Conservation (phyloP, 2,329 filamentous ascomycete species). For the Ascochyta viciae-villosae region DNA sequence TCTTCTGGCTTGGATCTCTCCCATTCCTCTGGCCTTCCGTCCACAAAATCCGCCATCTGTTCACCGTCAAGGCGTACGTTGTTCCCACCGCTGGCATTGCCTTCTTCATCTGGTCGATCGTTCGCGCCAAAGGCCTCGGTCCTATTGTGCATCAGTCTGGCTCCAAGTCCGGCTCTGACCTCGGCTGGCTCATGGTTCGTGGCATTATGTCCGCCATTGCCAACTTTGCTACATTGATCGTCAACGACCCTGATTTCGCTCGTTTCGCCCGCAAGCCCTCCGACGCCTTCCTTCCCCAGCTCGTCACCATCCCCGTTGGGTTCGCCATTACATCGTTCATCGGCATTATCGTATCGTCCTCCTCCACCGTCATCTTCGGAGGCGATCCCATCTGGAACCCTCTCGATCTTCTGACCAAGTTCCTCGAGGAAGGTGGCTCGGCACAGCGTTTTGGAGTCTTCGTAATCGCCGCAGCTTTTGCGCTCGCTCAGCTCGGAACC, state of each 20-base stretch:
- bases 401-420: constrained; percentile 50
- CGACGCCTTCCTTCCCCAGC: constrained; percentile 81
- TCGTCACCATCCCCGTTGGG: constrained; percentile 61
- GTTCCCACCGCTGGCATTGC: constrained; percentile 83
- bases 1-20: constrained; percentile 83
- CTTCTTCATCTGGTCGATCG: constrained; percentile 87
- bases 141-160: constrained; percentile 77
- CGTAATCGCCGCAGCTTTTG: constrained; percentile 59
- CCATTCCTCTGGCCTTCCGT: constrained; percentile 91
- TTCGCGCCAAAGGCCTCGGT: constrained; percentile 81
- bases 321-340: constrained; percentile 79
- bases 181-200: constrained; percentile 83
- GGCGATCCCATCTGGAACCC: constrained; percentile 54
- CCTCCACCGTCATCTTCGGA: constrained; percentile 53
- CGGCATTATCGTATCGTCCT: constrained; percentile 60
- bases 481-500: constrained; percentile 82
- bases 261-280: constrained; percentile 79
- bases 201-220: constrained; percentile 89
- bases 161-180: constrained; percentile 67
- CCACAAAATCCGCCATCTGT: constrained; percentile 85
- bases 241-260: constrained; percentile 81
- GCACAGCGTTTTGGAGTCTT: constrained; percentile 58
- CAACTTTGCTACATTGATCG: constrained; percentile 88
- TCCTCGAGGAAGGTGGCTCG: constrained; percentile 51
- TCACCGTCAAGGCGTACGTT: constrained; percentile 87